Evolutionary conservation across 2,329 filamentous ascomycete species (phyloP), one percentile per base, ranked within the genome.

Genomic region (Aureobasidium sp.): DNA sequence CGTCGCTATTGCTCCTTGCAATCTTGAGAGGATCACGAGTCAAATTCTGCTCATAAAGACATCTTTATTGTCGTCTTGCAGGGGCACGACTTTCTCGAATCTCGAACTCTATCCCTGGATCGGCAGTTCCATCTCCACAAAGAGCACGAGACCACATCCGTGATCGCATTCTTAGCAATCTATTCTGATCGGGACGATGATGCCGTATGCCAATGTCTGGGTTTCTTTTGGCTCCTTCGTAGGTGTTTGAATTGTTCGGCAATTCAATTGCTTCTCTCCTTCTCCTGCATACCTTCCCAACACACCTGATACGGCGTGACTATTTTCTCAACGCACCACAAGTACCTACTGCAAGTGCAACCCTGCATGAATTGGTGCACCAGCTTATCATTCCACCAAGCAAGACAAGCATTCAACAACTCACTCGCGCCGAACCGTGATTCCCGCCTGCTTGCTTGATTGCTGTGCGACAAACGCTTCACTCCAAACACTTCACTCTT

Each of bases 121-220:
- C 44, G 32, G 21, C 30, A 12, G 21, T 35, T 25, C 44, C 10
- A 24, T 48, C 44, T 17, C 44, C 44, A 19, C 44, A 48, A 48
- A 25, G 32, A 25, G 44, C 44, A 48, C 44, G 44, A 48, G 44
- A 48, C 44, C 44, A 48, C 44, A 24, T 37, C n/a, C n/a, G n/a
- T n/a, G n/a, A n/a, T n/a, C 29, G 27, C 29, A 16, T n/a, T 34
- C 27, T 29, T 37, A 35, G 44, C 32, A 48, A 37, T 48, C 14
- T 25, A 30, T 25, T 29, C 27, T n/a, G 7, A 48, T 24, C 44
- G 30, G 30, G 30, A 25, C 21, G 10, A 48, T 37, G 21, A 48
- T 48, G 44, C 44, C 44, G 44, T 48, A 37, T 37, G 44, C 44
- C 44, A 48, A 48, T 48, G 30, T 27, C 21, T 34, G 27, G 27